Conservation (phyloP, 306 rosid species). For the Betula pendula region DNA sequence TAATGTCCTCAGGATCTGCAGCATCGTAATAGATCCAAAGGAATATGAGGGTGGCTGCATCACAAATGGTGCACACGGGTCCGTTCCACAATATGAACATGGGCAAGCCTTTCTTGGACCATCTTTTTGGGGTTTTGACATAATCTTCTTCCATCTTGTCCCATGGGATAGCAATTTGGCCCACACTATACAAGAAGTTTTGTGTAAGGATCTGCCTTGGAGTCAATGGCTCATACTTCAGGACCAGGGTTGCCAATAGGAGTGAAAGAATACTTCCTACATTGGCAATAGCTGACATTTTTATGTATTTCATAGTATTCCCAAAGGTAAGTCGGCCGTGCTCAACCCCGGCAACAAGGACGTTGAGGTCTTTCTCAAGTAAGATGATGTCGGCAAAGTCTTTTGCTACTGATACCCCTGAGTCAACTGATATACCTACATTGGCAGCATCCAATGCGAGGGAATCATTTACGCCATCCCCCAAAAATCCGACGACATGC, state of each 20-base stretch:
- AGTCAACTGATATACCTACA: conserved; percentile 82
- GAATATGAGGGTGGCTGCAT: conserved; percentile 58
- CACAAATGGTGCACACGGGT: conserved; percentile 76
- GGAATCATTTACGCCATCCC: conserved; percentile 81
- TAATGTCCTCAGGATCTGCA: neutral
- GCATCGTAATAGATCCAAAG: conserved; percentile 53
- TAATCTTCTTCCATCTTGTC: conserved; percentile 68
- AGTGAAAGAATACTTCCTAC: conserved; percentile 72
- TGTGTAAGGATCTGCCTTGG: conserved; percentile 72
- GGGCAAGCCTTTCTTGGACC: conserved; percentile 54
- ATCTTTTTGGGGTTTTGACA: conserved; percentile 61
- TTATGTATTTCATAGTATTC: conserved; percentile 82
- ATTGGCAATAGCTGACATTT: conserved; percentile 81
- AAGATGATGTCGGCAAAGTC: conserved; percentile 81
- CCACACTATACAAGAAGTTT: conserved; percentile 70
- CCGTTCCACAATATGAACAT: conserved; percentile 79
- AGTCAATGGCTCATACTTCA: conserved; percentile 66
- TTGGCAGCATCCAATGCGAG: conserved; percentile 80
- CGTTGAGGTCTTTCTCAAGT: conserved; percentile 83
- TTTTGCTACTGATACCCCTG: conserved; percentile 79
- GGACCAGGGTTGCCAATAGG: conserved; percentile 55
- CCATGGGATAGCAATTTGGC: conserved; percentile 74
- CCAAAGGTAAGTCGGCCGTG: conserved; percentile 77
- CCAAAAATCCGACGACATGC: conserved; percentile 73
- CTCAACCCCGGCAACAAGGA: conserved; percentile 77